phyloP scores from a whole-genome alignment of 2,329 filamentous ascomycete genomes.

The Colletotrichum tanaceti region DNA sequence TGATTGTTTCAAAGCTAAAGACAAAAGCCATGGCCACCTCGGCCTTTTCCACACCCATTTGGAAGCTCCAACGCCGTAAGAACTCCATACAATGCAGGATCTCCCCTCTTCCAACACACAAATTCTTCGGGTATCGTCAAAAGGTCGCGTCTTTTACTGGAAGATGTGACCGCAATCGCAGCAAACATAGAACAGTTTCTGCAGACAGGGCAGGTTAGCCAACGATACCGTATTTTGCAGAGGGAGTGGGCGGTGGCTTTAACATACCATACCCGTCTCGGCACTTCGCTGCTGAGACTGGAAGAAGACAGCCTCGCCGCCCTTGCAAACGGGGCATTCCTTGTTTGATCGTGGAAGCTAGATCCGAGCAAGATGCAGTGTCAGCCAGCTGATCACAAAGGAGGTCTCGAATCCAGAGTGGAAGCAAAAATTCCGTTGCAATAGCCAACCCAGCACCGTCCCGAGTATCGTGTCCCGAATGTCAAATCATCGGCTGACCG shows the following conservation, averaged over 20 bases:
- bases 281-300: slow-evolving; percentile 97
- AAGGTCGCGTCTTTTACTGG: slow-evolving; percentile 54
- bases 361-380: slow-evolving; percentile 52
- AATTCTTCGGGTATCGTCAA: slow-evolving; percentile 44
- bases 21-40: slow-evolving; percentile 3
- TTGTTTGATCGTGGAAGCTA: slow-evolving; percentile 93
- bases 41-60: slow-evolving; percentile 19
- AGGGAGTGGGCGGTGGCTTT: not conserved
- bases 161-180: slow-evolving; percentile 93
- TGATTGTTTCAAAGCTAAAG: not conserved
- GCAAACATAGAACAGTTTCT: slow-evolving; percentile 96
- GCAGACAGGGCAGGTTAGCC: slow-evolving; percentile 43
- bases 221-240: not conserved
- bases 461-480: not conserved
- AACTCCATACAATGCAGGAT: slow-evolving; percentile 34
- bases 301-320: slow-evolving; percentile 96
- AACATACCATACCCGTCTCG: slow-evolving; percentile 95
- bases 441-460: slow-evolving; percentile 29
- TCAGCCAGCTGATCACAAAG: slow-evolving; percentile 54
- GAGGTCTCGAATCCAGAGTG: slow-evolving; percentile 40
- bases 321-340: slow-evolving; percentile 84
- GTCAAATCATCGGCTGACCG: slow-evolving; percentile 24
- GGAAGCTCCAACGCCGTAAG: slow-evolving; percentile 21
- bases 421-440: slow-evolving; percentile 40
- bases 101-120: slow-evolving; percentile 16